Evolutionary conservation across 2,329 filamentous ascomycete species (phyloP).

Genomic region (Cadophora sp.): DNA sequence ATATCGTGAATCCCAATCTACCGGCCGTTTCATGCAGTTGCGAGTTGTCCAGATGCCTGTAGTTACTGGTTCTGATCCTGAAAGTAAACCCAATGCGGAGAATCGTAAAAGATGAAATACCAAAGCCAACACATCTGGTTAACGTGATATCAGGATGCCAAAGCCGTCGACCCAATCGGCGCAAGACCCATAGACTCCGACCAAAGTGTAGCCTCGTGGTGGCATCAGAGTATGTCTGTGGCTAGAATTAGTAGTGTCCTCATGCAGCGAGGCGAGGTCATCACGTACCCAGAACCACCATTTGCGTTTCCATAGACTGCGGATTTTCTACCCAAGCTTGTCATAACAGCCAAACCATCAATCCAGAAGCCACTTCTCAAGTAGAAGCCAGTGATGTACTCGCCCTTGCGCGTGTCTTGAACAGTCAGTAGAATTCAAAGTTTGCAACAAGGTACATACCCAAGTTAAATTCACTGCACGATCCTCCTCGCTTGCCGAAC

Average conservation of each 20-base stretch:
- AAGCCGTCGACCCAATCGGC: slow-evolving; percentile 86
- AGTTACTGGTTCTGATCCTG: background rate
- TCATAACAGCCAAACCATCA: slow-evolving; percentile 88
- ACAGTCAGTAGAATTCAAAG: slow-evolving; percentile 9
- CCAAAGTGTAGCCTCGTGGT: slow-evolving; percentile 86
- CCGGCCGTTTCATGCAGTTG: slow-evolving; percentile 12
- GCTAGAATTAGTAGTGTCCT: slow-evolving; percentile 7
- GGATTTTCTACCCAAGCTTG: slow-evolving; percentile 86
- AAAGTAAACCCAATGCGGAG: background rate
- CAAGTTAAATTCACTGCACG: slow-evolving; percentile 77
- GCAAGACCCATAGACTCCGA: slow-evolving; percentile 84
- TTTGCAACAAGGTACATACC: slow-evolving; percentile 58
- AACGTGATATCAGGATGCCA: slow-evolving; percentile 78
- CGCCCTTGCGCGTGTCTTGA: slow-evolving; percentile 80
- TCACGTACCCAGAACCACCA: slow-evolving; percentile 81
- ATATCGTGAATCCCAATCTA: slow-evolving; percentile 5
- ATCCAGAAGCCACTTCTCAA: slow-evolving; percentile 83
- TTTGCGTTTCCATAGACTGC: slow-evolving; percentile 81
- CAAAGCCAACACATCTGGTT: slow-evolving; percentile 40
- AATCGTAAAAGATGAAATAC: too few relatives aligned
- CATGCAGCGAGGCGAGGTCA: background rate
- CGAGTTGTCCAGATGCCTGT: slow-evolving; percentile 1
- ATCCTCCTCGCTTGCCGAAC: slow-evolving; percentile 82
- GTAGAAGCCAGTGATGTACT: slow-evolving; percentile 87
- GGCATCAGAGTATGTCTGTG: slow-evolving; percentile 84